Conservation (phyloP, 495 filamentous ascomycete species). For the Penicillium waksmanii region DNA sequence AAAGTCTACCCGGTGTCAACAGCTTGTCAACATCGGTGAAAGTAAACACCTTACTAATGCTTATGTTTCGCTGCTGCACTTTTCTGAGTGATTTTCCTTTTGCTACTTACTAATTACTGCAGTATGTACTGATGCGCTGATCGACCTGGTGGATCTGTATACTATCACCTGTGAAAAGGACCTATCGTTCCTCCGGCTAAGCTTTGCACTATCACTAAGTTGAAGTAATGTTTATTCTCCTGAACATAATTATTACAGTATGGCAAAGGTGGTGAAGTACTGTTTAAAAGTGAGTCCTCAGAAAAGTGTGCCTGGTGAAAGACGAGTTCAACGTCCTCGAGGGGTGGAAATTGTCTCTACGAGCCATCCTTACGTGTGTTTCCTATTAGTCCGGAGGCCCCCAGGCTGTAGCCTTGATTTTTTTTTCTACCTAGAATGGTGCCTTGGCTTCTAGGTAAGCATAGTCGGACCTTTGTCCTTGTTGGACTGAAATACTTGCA, state of each 20-base stretch:
- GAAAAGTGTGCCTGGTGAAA: not conserved
- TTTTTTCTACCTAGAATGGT: not conserved
- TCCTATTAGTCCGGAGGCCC: not conserved
- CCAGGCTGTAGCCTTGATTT: not conserved
- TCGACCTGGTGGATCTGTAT: not conserved
- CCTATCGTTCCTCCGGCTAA: not conserved
- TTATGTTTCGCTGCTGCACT: slow-evolving; percentile 1
- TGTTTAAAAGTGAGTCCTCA: not conserved
- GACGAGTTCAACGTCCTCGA: not conserved
- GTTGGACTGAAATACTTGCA: not conserved
- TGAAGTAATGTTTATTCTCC: not conserved
- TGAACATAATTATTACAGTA: not conserved
- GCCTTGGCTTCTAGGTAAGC: not conserved
- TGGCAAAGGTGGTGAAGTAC: not conserved
- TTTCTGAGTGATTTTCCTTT: not conserved
- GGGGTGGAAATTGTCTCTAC: not conserved
- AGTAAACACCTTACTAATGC: not conserved
- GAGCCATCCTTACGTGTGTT: not conserved
- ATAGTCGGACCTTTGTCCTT: not conserved
- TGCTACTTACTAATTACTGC: not conserved
- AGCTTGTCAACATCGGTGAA: not conserved
- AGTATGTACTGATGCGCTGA: slow-evolving; percentile 1
- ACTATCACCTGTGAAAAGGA: not conserved
- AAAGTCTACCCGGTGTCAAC: not conserved
- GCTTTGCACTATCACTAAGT: not conserved